Percentiles rank a stretch among this genome's conserved stretches.
Conservation (phyloP, 805 yeast species). For the Candida awuae region DNA sequence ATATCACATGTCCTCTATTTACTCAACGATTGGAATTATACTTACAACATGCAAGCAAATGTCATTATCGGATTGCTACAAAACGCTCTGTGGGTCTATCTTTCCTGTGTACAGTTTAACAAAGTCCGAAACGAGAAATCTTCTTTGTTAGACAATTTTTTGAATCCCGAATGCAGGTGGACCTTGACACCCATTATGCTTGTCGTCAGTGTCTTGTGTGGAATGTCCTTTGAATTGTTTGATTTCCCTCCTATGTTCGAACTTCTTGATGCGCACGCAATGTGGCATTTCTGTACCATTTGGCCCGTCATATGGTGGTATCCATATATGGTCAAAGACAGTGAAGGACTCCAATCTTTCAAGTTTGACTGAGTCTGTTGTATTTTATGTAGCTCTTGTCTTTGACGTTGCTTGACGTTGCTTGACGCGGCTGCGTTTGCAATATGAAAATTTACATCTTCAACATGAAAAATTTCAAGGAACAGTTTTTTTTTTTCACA, state of each 20-base stretch:
- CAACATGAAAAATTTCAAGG: too few relatives aligned
- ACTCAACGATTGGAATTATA: constrained; percentile 73
- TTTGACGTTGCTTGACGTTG: not conserved
- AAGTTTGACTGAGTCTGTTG: constrained; percentile 19
- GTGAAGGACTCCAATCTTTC: constrained; percentile 24
- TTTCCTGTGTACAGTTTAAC: constrained; percentile 27
- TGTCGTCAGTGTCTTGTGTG: constrained; percentile 49
- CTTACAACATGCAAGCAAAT: constrained; percentile 91
- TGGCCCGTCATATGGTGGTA: constrained; percentile 74
- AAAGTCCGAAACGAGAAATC: constrained; percentile 14
- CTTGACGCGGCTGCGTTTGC: not conserved
- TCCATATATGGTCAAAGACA: constrained; percentile 45
- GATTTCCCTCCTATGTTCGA: constrained; percentile 73
- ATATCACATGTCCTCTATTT: constrained; percentile 58
- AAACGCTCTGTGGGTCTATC: constrained; percentile 45
- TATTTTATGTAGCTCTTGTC: not conserved
- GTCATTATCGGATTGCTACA: constrained; percentile 72
- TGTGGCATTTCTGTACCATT: constrained; percentile 90
- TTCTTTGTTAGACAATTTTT: constrained; percentile 18
- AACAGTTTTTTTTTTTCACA: too few relatives aligned
- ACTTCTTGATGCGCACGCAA: constrained; percentile 81
- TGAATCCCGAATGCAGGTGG: constrained; percentile 30
- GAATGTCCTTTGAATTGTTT: constrained; percentile 84
- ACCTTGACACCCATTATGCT: constrained; percentile 44
- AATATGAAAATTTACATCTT: too few relatives aligned